Conservation (phyloP, 164 flowering plant species). For the Magnolia officinalis region DNA sequence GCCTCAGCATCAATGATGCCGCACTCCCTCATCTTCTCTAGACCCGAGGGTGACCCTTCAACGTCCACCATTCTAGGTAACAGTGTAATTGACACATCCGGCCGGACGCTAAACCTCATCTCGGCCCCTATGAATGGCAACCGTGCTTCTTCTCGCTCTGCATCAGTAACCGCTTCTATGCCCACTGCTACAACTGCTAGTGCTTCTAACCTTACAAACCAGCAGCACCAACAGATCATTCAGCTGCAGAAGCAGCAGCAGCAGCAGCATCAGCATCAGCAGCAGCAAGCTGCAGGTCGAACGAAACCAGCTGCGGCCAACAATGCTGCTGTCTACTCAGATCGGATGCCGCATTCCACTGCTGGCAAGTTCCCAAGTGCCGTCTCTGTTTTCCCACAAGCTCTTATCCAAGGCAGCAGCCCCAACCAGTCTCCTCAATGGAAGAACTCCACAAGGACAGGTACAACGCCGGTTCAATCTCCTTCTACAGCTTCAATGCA, state of each 20-base stretch:
- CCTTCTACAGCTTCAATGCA: constrained; percentile 37
- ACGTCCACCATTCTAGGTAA: constrained; percentile 33
- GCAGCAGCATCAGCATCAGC: constrained; percentile 24
- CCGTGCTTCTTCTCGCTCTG: constrained; percentile 33
- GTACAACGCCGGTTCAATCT: constrained; percentile 40
- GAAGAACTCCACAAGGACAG: constrained; percentile 53
- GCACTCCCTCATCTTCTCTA: constrained; percentile 68
- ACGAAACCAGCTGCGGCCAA: constrained; percentile 43
- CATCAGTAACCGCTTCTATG: constrained; percentile 9
- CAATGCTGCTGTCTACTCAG: constrained; percentile 52
- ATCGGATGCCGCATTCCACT: constrained; percentile 46
- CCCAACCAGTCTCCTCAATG: constrained; percentile 70
- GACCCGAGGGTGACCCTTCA: constrained; percentile 50
- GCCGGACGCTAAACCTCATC: constrained; percentile 48
- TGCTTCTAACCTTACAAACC: constrained; percentile 36
- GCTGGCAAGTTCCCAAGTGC: constrained; percentile 58
- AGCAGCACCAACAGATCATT: constrained; percentile 18
- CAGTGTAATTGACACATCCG: constrained; percentile 49
- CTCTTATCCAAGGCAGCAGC: constrained; percentile 46
- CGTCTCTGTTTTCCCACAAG: constrained; percentile 53
- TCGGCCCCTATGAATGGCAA: constrained; percentile 26
- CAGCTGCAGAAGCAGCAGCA: constrained; percentile 24
- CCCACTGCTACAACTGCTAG: constrained; percentile 18
- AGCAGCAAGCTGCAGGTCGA: constrained; percentile 35
- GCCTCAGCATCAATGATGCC: constrained; percentile 23